Conservation (phyloP, 2,329 filamentous ascomycete genomes). For the Fusarium musae region DNA sequence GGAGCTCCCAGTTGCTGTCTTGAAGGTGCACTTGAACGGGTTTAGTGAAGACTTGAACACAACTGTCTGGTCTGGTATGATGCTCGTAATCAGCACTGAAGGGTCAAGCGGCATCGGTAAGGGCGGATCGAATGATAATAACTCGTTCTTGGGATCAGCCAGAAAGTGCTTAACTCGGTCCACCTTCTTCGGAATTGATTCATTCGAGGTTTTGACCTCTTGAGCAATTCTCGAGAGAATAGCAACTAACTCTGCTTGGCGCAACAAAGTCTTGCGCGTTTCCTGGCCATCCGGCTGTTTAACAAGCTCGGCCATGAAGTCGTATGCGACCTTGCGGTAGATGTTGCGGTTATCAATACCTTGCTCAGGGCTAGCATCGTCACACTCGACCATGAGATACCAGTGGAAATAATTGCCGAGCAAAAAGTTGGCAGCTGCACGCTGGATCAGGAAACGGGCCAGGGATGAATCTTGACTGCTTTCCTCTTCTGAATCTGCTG, state of each 20-base stretch:
- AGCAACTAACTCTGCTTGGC: slow-evolving; percentile 90
- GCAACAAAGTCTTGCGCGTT: slow-evolving; percentile 78
- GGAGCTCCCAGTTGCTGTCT: slow-evolving; percentile 77
- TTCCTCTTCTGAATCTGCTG: slow-evolving; percentile 66
- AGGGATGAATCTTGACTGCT: slow-evolving; percentile 81
- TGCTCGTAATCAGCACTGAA: slow-evolving; percentile 79
- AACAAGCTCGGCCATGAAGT: slow-evolving; percentile 92
- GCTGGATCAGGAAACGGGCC: slow-evolving; percentile 86
- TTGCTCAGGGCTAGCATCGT: slow-evolving; percentile 82
- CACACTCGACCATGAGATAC: slow-evolving; percentile 98
- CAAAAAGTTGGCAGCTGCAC: slow-evolving; percentile 87
- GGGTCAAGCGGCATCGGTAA: slow-evolving; percentile 91
- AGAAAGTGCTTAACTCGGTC: slow-evolving; percentile 87
- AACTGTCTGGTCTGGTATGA: slow-evolving; percentile 83
- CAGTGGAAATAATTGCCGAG: slow-evolving; percentile 96
- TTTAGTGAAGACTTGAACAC: slow-evolving; percentile 97
- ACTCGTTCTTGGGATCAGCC: slow-evolving; percentile 89
- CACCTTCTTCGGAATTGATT: slow-evolving; percentile 81
- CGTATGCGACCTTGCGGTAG: slow-evolving; percentile 92
- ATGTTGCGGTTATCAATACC: slow-evolving; percentile 81
- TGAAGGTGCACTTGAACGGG: slow-evolving; percentile 91
- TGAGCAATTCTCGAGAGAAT: slow-evolving; percentile 89
- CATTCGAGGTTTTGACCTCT: slow-evolving; percentile 84
- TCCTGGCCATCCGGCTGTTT: slow-evolving; percentile 76
- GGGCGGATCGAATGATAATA: slow-evolving; percentile 84